These are phyloP conservation scores for Diaporthe batatas DNA, from an alignment of 2,329 filamentous ascomycete species.

Conservation along the genomic window DNA sequence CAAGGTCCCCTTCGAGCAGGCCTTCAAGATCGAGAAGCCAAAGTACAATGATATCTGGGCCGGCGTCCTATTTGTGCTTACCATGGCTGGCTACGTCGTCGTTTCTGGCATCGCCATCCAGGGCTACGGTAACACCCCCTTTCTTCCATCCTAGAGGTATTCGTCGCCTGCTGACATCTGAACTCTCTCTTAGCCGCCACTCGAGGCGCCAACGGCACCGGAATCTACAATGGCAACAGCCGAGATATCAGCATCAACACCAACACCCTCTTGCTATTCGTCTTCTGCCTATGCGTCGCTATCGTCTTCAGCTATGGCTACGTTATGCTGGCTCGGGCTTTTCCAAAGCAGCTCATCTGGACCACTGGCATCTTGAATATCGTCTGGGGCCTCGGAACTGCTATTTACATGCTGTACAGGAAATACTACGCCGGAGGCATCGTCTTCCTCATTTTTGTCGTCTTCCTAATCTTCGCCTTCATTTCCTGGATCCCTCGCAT, in stretches of 20 bases:
- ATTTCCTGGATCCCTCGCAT: slow-evolving; percentile 91
- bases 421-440: slow-evolving; percentile 88
- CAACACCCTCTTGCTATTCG: slow-evolving; percentile 89
- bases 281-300: slow-evolving; percentile 80
- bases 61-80: slow-evolving; percentile 69
- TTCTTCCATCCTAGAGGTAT: neutral
- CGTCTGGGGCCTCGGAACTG: slow-evolving; percentile 84
- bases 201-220: slow-evolving; percentile 74
- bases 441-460: slow-evolving; percentile 85
- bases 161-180: slow-evolving; percentile 31
- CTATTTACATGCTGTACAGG: slow-evolving; percentile 84
- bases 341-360: slow-evolving; percentile 94
- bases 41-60: slow-evolving; percentile 95
- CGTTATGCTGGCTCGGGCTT: slow-evolving; percentile 79
- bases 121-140: slow-evolving; percentile 69
- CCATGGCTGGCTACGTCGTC: slow-evolving; percentile 73
- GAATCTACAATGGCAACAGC: slow-evolving; percentile 79
- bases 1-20: slow-evolving; percentile 78
- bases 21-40: slow-evolving; percentile 85
- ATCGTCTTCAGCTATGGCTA: slow-evolving; percentile 83
- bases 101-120: slow-evolving; percentile 82
- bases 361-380: slow-evolving; percentile 91
- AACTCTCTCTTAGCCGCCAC: slow-evolving; percentile 55
- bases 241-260: slow-evolving; percentile 75
- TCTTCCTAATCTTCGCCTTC: slow-evolving; percentile 86